Base-by-base conservation (phyloP, 2,329 filamentous ascomycete species). In the Fusarium foetens region DNA sequence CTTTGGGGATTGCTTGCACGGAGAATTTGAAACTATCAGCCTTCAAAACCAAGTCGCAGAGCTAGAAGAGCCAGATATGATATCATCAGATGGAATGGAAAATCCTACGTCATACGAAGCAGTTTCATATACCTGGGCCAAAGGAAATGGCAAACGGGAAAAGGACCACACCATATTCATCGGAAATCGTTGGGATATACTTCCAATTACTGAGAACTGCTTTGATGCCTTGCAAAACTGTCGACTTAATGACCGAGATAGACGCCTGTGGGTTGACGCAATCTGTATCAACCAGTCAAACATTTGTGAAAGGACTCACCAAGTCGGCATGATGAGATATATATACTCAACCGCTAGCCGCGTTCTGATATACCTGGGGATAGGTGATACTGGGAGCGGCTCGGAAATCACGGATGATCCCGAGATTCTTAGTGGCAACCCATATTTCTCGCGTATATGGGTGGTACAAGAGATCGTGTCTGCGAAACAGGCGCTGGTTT, bases 391-490 rank as follows among this genome's bases (percentile, higher is more conserved):
- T 3, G 4, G 6, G 5, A 6, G 29, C 11, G 13, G 36, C 21
- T 16, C 13, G 1, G 17, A 12, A 29, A 0, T n/a, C 3, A 5
- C 11, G 1, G 4, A 42, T 13, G 43, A 63, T 16, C 55, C 43
- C 6, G 3, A 51, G 5, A 19, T 11, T 6, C 55, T 63, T 3
- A 42, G 60, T 36, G 6, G 0, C 0, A 63, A 62, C 2, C 6
- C 55, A 4, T 62, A 63, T 19, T 63, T 63, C 1, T 63, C 60
- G 0, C 55, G 57, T 8, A 63, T 63, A 51, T 63, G 43, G 55
- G 60, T 63, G 2, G 60, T 63, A 0, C 55, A 63, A 19, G 60
- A 63, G 4, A 63, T 63, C 0, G 60, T 21, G 0, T 63, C 60
- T 0, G 60, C 60, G 4, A 63, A 36, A 4, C 6, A 38, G 4